phyloP scores from a whole-genome alignment of 2,329 filamentous ascomycete species.

The Cladophialophora bantiana region DNA sequence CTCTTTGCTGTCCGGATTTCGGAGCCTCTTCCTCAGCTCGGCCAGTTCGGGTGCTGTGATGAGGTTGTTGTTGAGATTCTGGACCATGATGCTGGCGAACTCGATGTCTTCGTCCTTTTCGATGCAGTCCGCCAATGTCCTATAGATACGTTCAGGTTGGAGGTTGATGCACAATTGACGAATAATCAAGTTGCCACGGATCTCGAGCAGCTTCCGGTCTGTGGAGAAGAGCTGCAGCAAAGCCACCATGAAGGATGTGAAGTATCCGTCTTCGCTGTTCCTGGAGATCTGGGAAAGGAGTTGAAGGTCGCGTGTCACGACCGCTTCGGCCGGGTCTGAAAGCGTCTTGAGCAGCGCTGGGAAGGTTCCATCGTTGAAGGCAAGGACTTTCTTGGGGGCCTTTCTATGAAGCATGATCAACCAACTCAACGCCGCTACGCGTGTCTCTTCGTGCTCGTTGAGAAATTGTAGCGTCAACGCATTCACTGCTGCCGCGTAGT shows the following conservation, averaged over 20 bases:
- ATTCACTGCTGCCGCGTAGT: slow-evolving; percentile 93
- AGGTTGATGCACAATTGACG: slow-evolving; percentile 91
- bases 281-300: slow-evolving; percentile 94
- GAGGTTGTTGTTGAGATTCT: slow-evolving; percentile 98
- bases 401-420: slow-evolving; percentile 97
- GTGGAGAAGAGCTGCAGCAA: slow-evolving; percentile 94
- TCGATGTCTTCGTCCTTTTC: slow-evolving; percentile 98
- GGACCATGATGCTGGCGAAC: slow-evolving; percentile 99
- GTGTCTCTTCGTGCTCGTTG: slow-evolving; percentile 94
- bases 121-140: slow-evolving; percentile 92
- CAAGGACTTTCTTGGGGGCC: slow-evolving; percentile 88
- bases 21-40: slow-evolving; percentile 85
- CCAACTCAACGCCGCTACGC: slow-evolving; percentile 93
- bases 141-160: slow-evolving; percentile 93
- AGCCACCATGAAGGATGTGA: slow-evolving; percentile 98
- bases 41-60: slow-evolving; percentile 95
- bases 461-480: slow-evolving; percentile 91
- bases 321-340: slow-evolving; percentile 92
- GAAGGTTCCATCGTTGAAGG: slow-evolving; percentile 97
- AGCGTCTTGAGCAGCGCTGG: slow-evolving; percentile 94
- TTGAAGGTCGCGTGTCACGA: slow-evolving; percentile 93
- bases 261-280: slow-evolving; percentile 97
- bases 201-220: slow-evolving; percentile 88
- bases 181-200: slow-evolving; percentile 93
- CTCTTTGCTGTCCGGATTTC: slow-evolving; percentile 92